A percentile compares a stretch with the other conserved stretches of the same genome.
phyloP scores from a whole-genome alignment of 1,284 basidiomycete species.

The Ganoderma sp. region DNA sequence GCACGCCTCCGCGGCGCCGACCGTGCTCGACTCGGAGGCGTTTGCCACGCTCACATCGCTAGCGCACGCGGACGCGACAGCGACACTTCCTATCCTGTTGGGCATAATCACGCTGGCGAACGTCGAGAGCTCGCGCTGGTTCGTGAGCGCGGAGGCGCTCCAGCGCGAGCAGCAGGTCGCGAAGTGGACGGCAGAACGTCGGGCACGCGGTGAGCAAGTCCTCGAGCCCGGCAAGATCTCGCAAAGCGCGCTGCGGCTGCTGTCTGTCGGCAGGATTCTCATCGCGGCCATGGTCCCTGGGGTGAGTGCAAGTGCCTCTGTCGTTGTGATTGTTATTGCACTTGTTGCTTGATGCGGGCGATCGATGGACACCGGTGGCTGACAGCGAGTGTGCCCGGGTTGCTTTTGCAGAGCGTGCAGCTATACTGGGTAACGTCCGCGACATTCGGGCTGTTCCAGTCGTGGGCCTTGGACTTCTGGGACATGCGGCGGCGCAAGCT shows the following conservation, averaged over 20 bases:
- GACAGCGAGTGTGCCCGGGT: constrained; percentile 2
- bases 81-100: constrained; percentile 70
- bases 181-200: constrained; percentile 49
- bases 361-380: constrained; percentile 4
- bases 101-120: constrained; percentile 79
- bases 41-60: constrained; percentile 75
- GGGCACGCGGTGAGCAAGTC: constrained; percentile 46
- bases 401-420: constrained; percentile 63
- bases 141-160: constrained; percentile 60
- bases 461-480: constrained; percentile 75
- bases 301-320: constrained; percentile 49
- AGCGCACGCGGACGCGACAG: constrained; percentile 73
- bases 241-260: constrained; percentile 62
- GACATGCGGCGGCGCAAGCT: constrained; percentile 52
- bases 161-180: constrained; percentile 55
- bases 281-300: constrained; percentile 81
- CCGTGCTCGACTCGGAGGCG: constrained; percentile 73
- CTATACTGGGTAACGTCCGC: constrained; percentile 89
- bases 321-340: too few species aligned
- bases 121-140: constrained; percentile 77
- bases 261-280: constrained; percentile 76
- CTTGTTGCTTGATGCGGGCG: not conserved
- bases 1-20: constrained; percentile 60
- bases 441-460: constrained; percentile 78
- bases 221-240: constrained; percentile 61